Conservation (phyloP, 2,329 filamentous ascomycete genomes). For the Pseudomassariella vexata region DNA sequence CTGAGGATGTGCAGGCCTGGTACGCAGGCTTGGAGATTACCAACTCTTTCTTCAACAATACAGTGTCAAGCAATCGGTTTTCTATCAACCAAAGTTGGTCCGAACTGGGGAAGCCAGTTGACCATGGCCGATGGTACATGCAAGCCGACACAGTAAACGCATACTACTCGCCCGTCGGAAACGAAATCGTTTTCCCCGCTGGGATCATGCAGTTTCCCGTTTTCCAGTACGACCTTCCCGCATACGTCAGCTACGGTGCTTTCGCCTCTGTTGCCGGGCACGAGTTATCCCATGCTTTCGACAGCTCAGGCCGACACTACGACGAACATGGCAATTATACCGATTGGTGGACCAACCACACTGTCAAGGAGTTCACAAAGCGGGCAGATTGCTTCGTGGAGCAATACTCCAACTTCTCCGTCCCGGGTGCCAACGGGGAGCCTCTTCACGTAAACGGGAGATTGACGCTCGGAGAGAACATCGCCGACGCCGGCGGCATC, state of each 20-base stretch:
- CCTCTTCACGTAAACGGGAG: slow-evolving; percentile 54
- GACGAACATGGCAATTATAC: slow-evolving; percentile 58
- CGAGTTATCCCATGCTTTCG: slow-evolving; percentile 62
- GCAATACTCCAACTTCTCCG: slow-evolving; percentile 54
- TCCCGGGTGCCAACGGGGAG: slow-evolving; percentile 47
- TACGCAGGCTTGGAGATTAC: slow-evolving; percentile 46
- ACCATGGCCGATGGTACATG: slow-evolving; percentile 56
- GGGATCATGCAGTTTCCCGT: slow-evolving; percentile 62
- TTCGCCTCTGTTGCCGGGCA: slow-evolving; percentile 60
- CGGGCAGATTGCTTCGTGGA: slow-evolving; percentile 57
- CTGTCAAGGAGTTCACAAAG: slow-evolving; percentile 49
- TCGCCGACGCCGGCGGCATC: slow-evolving; percentile 60
- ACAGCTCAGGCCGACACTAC: slow-evolving; percentile 57
- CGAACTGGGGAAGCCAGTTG: slow-evolving; percentile 51
- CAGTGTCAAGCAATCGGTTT: slow-evolving; percentile 40
- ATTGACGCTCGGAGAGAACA: slow-evolving; percentile 60
- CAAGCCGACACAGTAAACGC: slow-evolving; percentile 55
- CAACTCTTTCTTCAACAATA: slow-evolving; percentile 51
- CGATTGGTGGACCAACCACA: slow-evolving; percentile 58
- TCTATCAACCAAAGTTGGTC: slow-evolving; percentile 45
- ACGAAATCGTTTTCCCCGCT: slow-evolving; percentile 61
- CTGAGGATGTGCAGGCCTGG: slow-evolving; percentile 44
- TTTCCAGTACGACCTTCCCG: slow-evolving; percentile 46
- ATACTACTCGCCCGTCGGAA: slow-evolving; percentile 50
- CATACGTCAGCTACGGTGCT: slow-evolving; percentile 54